Evolutionary conservation across 2,329 filamentous ascomycete species (phyloP), one percentile per base, ranked within the genome.

Genomic region (Colletotrichum nymphaeae): DNA sequence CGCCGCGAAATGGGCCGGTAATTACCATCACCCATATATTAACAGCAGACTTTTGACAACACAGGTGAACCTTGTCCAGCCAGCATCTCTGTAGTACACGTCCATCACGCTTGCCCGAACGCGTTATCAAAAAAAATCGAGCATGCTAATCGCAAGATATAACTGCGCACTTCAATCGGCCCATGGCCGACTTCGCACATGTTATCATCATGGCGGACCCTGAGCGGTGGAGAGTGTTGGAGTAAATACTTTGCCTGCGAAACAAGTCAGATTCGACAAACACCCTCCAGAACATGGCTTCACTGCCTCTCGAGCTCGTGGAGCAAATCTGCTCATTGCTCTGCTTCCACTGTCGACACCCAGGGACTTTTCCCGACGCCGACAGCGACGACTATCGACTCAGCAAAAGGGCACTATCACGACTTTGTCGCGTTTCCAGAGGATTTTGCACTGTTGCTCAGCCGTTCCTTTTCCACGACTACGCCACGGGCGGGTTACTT

Each of bases 381-480:
- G 57, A 37, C 7, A 19, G 4, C 4, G 4, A 46, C 12, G 42
- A 73, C 5, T 30, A 32, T 4, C 60, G 55, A 1, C 28, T 16
- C 1, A 26, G 53, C 14, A 68, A 69, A 14, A 69, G 16, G n/a
- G 14, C 70, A 4, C 26, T 65, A 19, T 28, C 66, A 6, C 42
- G 35, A 14, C 26, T 69, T 2, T 73, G 59, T n/a, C 70, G 59
- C 32, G 66, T 64, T 42, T 73, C 70, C 11, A 64, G 59, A 28
- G 49, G 66, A 5, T 26, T 73, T n/a, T 60, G 42, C 26, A 59
- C 55, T 14, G 66, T 73, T 9, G 59, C 70, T 12, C 70, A 64
- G 53, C 70, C 70, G n/a, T 64, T 73, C 22, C 66, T 73, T 11
- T 73, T 69, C 32, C 70, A 69, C 30, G 35, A 64, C n/a, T 69